Evolutionary conservation across 2,329 filamentous ascomycete species (phyloP), one percentile per base, ranked within the genome.

Genomic region (Emydomyces testavorans): DNA sequence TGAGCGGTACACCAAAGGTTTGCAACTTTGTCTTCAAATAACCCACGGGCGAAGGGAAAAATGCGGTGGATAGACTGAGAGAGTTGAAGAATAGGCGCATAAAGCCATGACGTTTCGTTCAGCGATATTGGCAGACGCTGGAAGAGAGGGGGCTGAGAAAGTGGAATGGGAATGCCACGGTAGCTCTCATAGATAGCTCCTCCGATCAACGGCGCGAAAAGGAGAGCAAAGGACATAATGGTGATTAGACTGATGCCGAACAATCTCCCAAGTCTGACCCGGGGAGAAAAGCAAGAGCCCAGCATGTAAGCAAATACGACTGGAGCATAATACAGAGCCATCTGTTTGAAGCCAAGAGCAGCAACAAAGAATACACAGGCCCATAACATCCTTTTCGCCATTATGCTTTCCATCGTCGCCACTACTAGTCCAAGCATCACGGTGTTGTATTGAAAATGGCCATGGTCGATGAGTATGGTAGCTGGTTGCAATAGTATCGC

Each of bases 21-120:
- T 60, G 92, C 92, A 16, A 98, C 93, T 67, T 98, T 98, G 71
- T 96, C 92, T 68, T 98, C 93, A 59, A 96, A 98, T 5, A 98
- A 71, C 2, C 92, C 92, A n/a, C 92, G 80, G 1, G 89, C 80
- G 61, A 98, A 95, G 0, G 93, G 92, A 59, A 98, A 96, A 49
- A 96, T 77, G n/a, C 92, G 83, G 63, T 95, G 86, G 8, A 95
- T 68, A 57, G 88, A 78, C 65, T 98, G 93, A 0, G 82, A 72
- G 29, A 93, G 59, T 63, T 94, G 88, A 59, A 92, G 78, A 3
- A 89, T 60, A 10, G 85, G 64, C 0, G 86, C 82, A 60, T 86
- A 92, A 59, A 86, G 81, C 61, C 77, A 74, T 1, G 85, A 78
- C 3, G 79, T 71, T 15, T 75, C 73, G 56, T 87, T 74, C 21